phyloP scores from a whole-genome alignment of 2,329 filamentous ascomycete species.

The Cladophialophora chaetospira region DNA sequence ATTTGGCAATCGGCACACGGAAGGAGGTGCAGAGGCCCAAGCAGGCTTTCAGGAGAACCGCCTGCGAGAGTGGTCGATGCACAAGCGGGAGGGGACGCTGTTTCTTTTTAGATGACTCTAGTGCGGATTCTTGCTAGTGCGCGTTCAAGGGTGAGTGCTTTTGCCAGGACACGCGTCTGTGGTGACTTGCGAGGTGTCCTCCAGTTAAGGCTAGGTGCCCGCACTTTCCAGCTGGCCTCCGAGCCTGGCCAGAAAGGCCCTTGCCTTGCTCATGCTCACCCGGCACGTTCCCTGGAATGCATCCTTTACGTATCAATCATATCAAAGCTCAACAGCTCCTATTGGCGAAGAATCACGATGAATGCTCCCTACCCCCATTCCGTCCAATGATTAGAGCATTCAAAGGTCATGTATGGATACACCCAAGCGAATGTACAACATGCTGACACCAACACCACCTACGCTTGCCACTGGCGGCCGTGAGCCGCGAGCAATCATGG shows the following conservation, averaged over 20 bases:
- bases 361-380: neutral
- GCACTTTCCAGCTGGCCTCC: neutral
- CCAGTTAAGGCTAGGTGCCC: constrained; percentile 4
- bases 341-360: neutral
- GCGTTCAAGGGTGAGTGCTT: constrained; percentile 1
- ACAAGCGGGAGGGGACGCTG: neutral
- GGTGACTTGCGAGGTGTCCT: neutral
- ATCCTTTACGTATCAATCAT: neutral
- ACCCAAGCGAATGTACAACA: neutral
- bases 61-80: constrained; percentile 1
- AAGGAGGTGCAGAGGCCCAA: constrained; percentile 7
- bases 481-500: constrained; percentile 3
- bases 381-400: constrained; percentile 3
- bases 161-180: neutral
- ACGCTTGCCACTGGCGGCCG: constrained; percentile 2
- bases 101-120: constrained; percentile 4
- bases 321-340: neutral
- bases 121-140: constrained; percentile 7
- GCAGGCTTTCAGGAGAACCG: constrained; percentile 9
- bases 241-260: constrained; percentile 1
- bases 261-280: neutral
- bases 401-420: too few species aligned
- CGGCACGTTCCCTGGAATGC: constrained; percentile 6
- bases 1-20: constrained; percentile 4
- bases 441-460: constrained; percentile 2